These are phyloP conservation scores for Entomortierella chlamydospora DNA, from an alignment of 192 early-diverging fungal species.

Conservation along the genomic window DNA sequence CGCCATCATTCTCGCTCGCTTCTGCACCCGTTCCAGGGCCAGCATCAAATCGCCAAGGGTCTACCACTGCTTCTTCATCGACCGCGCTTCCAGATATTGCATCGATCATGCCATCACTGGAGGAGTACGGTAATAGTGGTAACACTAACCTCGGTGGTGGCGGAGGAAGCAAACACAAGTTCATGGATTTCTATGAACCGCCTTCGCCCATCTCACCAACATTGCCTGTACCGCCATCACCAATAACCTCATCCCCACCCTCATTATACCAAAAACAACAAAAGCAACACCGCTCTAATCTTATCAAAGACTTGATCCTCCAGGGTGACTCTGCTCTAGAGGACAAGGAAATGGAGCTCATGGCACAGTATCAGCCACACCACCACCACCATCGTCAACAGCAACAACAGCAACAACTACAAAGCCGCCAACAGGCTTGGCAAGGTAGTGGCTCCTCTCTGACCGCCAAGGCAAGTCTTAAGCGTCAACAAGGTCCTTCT, in stretches of 20 bases:
- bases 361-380: slow-evolving; percentile 49
- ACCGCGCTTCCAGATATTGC: too few species aligned
- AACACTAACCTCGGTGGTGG: too few species aligned
- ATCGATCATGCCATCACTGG: slow-evolving; percentile 1
- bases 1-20: slow-evolving; percentile 27
- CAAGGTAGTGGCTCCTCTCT: not conserved
- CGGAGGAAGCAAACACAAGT: not conserved
- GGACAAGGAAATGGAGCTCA: slow-evolving; percentile 43
- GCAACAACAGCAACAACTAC: slow-evolving; percentile 32
- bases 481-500: too few species aligned
- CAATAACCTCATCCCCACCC: not conserved
- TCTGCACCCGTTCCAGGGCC: slow-evolving; percentile 11
- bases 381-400: slow-evolving; percentile 27
- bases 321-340: slow-evolving; percentile 36
- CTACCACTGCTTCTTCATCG: too few species aligned
- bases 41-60: slow-evolving; percentile 18
- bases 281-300: slow-evolving; percentile 31
- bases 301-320: slow-evolving; percentile 48
- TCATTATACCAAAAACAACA: slow-evolving; percentile 10
- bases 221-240: not conserved
- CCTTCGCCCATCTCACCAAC: slow-evolving; percentile 21
- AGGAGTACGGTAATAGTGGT: not conserved
- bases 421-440: not conserved
- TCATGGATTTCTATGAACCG: slow-evolving; percentile 4
- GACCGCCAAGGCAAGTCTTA: not conserved